Conservation (phyloP, 2,329 filamentous ascomycete species). For the Venturia asperata region DNA sequence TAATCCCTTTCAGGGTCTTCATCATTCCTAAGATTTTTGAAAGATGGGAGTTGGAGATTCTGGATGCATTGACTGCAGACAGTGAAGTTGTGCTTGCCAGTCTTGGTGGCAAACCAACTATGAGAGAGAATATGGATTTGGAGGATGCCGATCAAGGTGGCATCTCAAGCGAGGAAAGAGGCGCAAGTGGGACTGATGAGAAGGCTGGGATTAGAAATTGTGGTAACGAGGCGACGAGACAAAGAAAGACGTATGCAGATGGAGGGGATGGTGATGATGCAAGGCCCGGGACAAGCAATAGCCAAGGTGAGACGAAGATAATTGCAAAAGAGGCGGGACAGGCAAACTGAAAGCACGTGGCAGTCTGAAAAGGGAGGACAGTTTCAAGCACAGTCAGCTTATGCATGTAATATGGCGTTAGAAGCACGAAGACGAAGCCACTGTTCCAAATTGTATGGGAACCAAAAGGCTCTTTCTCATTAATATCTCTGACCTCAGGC, state of each 20-base stretch:
- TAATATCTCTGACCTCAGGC: too few species aligned
- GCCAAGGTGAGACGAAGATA: not conserved
- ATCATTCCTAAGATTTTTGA: constrained; percentile 47
- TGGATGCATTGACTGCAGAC: constrained; percentile 45
- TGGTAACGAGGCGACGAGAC: not conserved
- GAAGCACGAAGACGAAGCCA: not conserved
- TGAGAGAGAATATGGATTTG: not conserved
- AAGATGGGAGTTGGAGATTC: constrained; percentile 40
- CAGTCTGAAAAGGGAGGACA: not conserved
- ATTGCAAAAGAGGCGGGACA: not conserved
- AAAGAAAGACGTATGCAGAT: not conserved
- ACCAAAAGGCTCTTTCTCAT: too few species aligned
- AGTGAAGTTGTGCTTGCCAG: constrained; percentile 17
- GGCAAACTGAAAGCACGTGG: not conserved
- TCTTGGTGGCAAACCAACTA: constrained; percentile 13
- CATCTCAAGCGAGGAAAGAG: not conserved
- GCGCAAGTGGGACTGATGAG: not conserved
- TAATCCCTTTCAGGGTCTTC: constrained; percentile 49
- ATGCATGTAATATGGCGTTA: too few species aligned
- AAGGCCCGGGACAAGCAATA: not conserved
- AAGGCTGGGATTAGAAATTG: not conserved
- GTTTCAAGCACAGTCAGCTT: not conserved
- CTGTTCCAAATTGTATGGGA: too few species aligned
- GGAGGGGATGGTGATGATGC: not conserved
- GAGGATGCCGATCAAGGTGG: not conserved